phyloP scores from a whole-genome alignment of 2,329 filamentous ascomycete genomes.

The Diplodia seriata region DNA sequence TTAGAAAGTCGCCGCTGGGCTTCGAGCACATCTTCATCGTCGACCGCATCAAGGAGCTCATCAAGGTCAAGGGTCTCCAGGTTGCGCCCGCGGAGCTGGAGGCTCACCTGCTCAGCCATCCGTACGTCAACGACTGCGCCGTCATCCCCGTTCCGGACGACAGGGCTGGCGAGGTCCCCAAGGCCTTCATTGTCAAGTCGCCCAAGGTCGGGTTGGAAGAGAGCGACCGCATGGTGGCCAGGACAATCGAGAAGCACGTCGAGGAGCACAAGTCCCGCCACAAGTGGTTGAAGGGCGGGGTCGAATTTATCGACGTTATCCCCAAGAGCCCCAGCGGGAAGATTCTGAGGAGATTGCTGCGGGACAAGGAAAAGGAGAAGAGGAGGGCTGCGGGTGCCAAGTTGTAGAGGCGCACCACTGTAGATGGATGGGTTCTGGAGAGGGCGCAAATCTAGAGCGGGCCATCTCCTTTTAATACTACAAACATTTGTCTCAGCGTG shows the following conservation, averaged over 20 bases:
- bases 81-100: constrained; percentile 85
- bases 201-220: constrained; percentile 60
- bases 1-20: constrained; percentile 67
- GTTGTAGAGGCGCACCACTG: constrained; percentile 56
- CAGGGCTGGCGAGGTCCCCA: constrained; percentile 66
- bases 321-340: constrained; percentile 70
- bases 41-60: constrained; percentile 80
- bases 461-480: not conserved
- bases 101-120: constrained; percentile 77
- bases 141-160: constrained; percentile 77
- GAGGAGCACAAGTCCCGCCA: constrained; percentile 67
- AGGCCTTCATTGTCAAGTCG: constrained; percentile 69
- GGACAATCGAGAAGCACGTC: constrained; percentile 64
- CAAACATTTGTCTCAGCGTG: not conserved
- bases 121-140: constrained; percentile 76
- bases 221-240: constrained; percentile 56
- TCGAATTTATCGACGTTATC: constrained; percentile 58
- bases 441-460: not conserved
- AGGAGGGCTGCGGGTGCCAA: constrained; percentile 70
- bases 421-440: not conserved
- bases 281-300: constrained; percentile 68
- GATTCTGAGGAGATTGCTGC: constrained; percentile 68
- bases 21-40: constrained; percentile 85
- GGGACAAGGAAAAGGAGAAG: constrained; percentile 75
- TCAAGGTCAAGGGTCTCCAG: constrained; percentile 83